These are phyloP conservation scores for Acanthamoeba castellanii DNA, from an alignment of 208 protist species.

Conservation along the genomic window DNA sequence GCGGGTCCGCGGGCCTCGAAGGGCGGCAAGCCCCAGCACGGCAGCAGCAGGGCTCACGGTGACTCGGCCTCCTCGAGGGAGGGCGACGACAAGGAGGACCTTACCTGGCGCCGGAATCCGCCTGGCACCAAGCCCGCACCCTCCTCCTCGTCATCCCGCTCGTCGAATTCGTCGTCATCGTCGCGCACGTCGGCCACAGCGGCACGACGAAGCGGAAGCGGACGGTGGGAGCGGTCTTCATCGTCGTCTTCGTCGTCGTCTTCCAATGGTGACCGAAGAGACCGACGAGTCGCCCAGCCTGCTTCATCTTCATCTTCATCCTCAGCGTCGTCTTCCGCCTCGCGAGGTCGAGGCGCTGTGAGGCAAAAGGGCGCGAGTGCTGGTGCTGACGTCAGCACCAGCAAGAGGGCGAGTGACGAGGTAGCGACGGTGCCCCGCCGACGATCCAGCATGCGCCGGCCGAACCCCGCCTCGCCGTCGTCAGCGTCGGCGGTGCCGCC, in stretches of 20 bases:
- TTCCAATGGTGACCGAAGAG: constrained; percentile 1
- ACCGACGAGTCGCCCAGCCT: neutral
- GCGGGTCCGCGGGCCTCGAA: too few relatives aligned
- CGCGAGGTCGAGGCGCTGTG: neutral
- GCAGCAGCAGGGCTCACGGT: too few relatives aligned
- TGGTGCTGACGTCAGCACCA: neutral
- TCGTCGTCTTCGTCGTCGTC: neutral
- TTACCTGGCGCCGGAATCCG: too few relatives aligned
- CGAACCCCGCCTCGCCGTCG: neutral
- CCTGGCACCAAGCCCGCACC: neutral
- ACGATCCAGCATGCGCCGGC: neutral
- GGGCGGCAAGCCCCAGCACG: too few relatives aligned
- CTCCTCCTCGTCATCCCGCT: neutral
- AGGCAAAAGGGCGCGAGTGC: neutral
- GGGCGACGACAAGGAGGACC: too few relatives aligned
- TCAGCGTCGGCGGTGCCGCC: neutral
- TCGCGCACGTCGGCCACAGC: neutral
- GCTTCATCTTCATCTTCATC: neutral
- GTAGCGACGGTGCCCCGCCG: neutral
- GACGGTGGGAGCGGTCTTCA: neutral
- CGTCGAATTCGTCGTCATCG: neutral
- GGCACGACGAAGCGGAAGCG: neutral
- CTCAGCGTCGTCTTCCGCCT: neutral
- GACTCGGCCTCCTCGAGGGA: too few relatives aligned
- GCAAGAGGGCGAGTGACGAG: neutral